Percentiles rank a stretch among this genome's conserved stretches.
Conservation (phyloP, 148 eudicot species). For the Spergularia bocconei region DNA sequence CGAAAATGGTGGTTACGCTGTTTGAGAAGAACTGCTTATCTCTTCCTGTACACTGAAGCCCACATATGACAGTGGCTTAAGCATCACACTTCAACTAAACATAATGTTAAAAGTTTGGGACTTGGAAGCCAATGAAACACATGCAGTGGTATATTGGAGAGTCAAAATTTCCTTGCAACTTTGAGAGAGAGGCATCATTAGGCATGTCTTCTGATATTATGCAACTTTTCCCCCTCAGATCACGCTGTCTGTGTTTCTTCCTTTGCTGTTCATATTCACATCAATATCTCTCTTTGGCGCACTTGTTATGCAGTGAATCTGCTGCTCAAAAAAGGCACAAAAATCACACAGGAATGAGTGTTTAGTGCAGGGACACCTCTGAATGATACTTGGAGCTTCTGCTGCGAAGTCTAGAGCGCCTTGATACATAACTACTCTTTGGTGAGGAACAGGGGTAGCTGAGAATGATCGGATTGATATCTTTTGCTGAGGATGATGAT, state of each 20-base stretch:
- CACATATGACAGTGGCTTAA: too few species aligned
- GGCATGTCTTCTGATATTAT: not conserved
- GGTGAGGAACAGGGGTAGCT: conserved; percentile 28
- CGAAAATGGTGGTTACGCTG: too few species aligned
- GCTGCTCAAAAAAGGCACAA: conserved; percentile 6
- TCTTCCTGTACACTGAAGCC: too few species aligned
- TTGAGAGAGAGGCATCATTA: not conserved
- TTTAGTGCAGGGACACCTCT: conserved; percentile 23
- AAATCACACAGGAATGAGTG: conserved; percentile 7
- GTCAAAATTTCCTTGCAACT: not conserved
- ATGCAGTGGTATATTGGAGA: not conserved
- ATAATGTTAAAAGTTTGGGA: too few species aligned
- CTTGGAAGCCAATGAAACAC: conserved; percentile 10
- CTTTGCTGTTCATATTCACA: conserved; percentile 29
- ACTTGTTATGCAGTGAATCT: not conserved
- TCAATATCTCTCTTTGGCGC: conserved; percentile 8
- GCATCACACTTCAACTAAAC: too few species aligned
- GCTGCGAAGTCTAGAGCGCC: conserved; percentile 23
- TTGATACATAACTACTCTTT: conserved; percentile 19
- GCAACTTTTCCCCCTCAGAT: conserved; percentile 8
- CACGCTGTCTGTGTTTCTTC: conserved; percentile 3
- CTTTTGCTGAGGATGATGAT: conserved; percentile 18
- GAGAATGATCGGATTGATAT: conserved; percentile 10
- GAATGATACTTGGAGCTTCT: conserved; percentile 27
- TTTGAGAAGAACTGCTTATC: too few species aligned